Evolutionary conservation across 148 eudicot genomes (phyloP).

Genomic region (Drosera capensis): DNA sequence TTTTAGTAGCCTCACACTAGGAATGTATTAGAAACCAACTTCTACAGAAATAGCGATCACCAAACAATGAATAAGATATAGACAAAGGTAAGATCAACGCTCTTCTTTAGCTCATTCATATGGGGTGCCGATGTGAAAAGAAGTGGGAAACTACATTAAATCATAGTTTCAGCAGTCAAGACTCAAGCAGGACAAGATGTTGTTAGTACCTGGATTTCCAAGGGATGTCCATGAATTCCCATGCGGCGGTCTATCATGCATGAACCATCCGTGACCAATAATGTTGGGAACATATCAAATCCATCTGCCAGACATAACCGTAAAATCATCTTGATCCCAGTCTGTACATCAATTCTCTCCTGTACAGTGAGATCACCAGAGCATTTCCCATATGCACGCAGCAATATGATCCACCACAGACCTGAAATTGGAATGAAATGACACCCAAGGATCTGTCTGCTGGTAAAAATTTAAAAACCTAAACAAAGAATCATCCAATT

Average conservation of each 20-base stretch:
- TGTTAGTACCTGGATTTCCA: slow-evolving; percentile 98
- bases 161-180: too few species aligned
- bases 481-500: background rate
- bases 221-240: slow-evolving; percentile 96
- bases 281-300: slow-evolving; percentile 89
- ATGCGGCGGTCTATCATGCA: slow-evolving; percentile 95
- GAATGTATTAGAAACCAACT: too few species aligned
- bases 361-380: slow-evolving; percentile 71
- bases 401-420: slow-evolving; percentile 86
- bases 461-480: background rate
- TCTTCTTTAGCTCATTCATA: too few species aligned
- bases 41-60: too few species aligned
- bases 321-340: slow-evolving; percentile 60
- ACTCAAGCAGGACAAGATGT: too few species aligned
- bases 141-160: too few species aligned
- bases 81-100: too few species aligned
- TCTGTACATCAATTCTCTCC: slow-evolving; percentile 81
- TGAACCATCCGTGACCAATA: slow-evolving; percentile 87
- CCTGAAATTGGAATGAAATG: too few species aligned
- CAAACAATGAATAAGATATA: too few species aligned
- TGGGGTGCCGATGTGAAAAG: too few species aligned
- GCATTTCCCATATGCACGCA: slow-evolving; percentile 80
- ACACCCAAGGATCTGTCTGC: too few species aligned
- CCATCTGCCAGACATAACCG: slow-evolving; percentile 70
- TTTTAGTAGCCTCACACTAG: too few species aligned